Evolutionary conservation across 1,284 basidiomycete genomes (phyloP).

Genomic region (Ganoderma leucocontextum): DNA sequence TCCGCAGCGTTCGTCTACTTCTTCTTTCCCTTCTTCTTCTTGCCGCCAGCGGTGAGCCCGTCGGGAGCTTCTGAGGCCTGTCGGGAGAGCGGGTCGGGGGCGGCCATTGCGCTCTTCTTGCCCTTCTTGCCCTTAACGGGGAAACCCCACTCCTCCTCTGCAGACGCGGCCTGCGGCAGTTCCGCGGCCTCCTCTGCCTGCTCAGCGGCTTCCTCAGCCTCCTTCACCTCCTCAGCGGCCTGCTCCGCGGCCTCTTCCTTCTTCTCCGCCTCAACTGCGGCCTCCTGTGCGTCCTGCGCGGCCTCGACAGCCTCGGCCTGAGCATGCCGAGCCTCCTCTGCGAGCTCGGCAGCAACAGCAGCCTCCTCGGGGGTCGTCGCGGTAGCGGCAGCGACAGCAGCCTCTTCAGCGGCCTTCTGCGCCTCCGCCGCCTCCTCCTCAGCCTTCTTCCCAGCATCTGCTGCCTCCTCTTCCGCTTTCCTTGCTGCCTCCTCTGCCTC

Average conservation of each 20-base stretch:
- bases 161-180: conserved; percentile 24
- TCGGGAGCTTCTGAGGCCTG: conserved; percentile 16
- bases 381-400: conserved; percentile 12
- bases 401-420: background rate
- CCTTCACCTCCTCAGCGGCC: conserved; percentile 28
- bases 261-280: conserved; percentile 18
- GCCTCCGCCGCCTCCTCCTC: conserved; percentile 4
- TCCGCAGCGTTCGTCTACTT: conserved; percentile 18
- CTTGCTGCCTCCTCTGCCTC: conserved; percentile 16
- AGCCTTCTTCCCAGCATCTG: conserved; percentile 21
- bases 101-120: conserved; percentile 17
- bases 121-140: conserved; percentile 34
- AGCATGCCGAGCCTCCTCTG: conserved; percentile 17
- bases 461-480: conserved; percentile 16
- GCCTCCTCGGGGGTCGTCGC: conserved; percentile 18
- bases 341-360: conserved; percentile 10
- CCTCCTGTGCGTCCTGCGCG: conserved; percentile 17
- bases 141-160: conserved; percentile 29
- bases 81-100: conserved; percentile 23
- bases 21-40: conserved; percentile 38
- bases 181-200: conserved; percentile 19
- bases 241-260: conserved; percentile 26
- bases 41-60: conserved; percentile 15
- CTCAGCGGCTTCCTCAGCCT: conserved; percentile 23
- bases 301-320: conserved; percentile 19